Evolutionary conservation across 2,329 filamentous ascomycete genomes (phyloP).

Genomic region (Plenodomus tracheiphilus): DNA sequence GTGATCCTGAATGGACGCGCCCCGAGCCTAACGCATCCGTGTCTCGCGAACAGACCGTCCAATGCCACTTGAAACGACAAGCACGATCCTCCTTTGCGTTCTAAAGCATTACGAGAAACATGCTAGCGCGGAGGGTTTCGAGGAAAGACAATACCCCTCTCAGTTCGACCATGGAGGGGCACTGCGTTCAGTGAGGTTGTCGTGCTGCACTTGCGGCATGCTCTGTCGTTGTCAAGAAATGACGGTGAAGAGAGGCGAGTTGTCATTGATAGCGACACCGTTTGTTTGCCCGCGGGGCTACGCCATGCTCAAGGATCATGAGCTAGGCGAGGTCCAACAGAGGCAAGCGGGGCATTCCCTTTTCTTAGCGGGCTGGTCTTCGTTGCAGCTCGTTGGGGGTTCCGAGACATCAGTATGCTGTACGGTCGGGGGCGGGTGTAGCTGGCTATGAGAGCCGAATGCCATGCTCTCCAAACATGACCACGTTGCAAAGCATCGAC

Average conservation of each 20-base stretch:
- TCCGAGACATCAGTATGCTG: neutral
- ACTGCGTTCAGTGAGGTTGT: constrained; percentile 3
- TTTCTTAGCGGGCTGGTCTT: constrained; percentile 11
- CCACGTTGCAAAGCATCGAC: constrained; percentile 12
- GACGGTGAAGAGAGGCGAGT: constrained; percentile 21
- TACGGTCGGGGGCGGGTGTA: neutral
- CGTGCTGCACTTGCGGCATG: neutral
- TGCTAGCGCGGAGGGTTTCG: constrained; percentile 41
- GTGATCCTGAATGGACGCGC: constrained; percentile 14
- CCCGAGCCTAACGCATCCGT: constrained; percentile 34
- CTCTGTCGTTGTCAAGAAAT: neutral
- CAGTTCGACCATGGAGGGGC: constrained; percentile 12
- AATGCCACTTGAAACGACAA: constrained; percentile 35
- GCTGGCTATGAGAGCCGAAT: constrained; percentile 1
- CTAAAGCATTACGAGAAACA: constrained; percentile 38
- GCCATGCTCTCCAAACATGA: neutral
- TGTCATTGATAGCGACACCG: constrained; percentile 12
- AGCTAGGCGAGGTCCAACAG: constrained; percentile 17
- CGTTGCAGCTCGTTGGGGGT: constrained; percentile 11
- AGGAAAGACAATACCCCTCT: constrained; percentile 28
- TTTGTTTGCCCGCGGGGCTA: constrained; percentile 21
- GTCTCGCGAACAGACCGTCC: constrained; percentile 18
- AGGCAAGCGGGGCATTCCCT: constrained; percentile 18
- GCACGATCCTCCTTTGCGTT: constrained; percentile 27
- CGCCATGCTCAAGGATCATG: constrained; percentile 16